phyloP scores from a whole-genome alignment of 441 rosid species.

The Euphorbia celastroides region DNA sequence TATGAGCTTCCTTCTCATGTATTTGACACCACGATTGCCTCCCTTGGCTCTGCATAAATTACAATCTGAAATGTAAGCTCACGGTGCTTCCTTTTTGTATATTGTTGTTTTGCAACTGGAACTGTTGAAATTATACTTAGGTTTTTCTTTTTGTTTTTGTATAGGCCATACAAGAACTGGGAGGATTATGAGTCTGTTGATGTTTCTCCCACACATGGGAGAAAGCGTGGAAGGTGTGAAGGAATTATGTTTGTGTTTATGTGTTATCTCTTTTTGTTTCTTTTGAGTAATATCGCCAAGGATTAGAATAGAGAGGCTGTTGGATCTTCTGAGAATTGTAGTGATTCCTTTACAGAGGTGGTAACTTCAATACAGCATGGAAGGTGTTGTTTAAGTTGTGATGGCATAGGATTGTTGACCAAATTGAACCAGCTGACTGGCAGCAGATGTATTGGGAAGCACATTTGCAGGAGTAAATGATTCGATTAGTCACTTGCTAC shows the following conservation, averaged over 20 bases:
- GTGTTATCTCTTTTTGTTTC: neutral
- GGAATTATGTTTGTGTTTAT: neutral
- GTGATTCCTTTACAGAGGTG: slow-evolving; percentile 32
- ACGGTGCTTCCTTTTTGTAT: neutral
- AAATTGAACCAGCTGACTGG: slow-evolving; percentile 45
- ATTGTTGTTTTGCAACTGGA: neutral
- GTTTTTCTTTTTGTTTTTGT: slow-evolving; percentile 19
- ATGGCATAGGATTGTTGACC: slow-evolving; percentile 45
- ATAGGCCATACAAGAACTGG: slow-evolving; percentile 49
- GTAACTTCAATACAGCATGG: slow-evolving; percentile 51
- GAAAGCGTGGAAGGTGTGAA: slow-evolving; percentile 61
- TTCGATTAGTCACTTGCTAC: slow-evolving; percentile 10
- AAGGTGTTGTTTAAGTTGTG: slow-evolving; percentile 50
- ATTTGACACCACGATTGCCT: slow-evolving; percentile 46
- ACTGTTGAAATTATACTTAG: neutral
- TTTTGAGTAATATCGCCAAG: neutral
- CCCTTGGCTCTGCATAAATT: slow-evolving; percentile 65
- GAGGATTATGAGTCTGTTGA: slow-evolving; percentile 33
- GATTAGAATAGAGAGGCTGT: neutral
- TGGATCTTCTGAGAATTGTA: slow-evolving; percentile 2
- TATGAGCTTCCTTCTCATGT: slow-evolving; percentile 65
- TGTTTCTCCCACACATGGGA: slow-evolving; percentile 35
- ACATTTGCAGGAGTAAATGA: slow-evolving; percentile 62
- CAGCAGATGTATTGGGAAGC: slow-evolving; percentile 73
- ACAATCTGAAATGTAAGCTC: slow-evolving; percentile 53